These are phyloP conservation scores for Solanum appendiculatum DNA, from an alignment of 257 asterid species.

Conservation along the genomic window DNA sequence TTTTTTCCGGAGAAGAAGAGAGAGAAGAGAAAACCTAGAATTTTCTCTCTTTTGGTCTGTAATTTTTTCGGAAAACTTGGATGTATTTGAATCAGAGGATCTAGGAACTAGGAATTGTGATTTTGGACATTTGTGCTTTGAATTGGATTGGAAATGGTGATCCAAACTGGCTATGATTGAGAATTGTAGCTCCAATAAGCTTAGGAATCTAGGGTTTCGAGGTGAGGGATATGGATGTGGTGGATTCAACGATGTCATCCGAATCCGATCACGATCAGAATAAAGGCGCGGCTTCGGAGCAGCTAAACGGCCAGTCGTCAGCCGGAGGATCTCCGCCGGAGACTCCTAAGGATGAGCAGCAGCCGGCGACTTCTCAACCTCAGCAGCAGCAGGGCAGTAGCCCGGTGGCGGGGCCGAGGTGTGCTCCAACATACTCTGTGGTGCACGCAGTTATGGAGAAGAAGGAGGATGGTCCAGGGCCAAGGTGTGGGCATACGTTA, in stretches of 20 bases:
- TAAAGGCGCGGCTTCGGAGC: slow-evolving; percentile 29
- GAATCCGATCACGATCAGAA: slow-evolving; percentile 64
- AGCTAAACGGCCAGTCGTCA: slow-evolving; percentile 29
- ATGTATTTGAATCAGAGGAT: not conserved
- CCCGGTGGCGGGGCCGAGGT: slow-evolving; percentile 67
- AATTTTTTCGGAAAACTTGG: not conserved
- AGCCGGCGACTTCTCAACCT: slow-evolving; percentile 15
- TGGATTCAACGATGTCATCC: slow-evolving; percentile 67
- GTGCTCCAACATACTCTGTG: slow-evolving; percentile 78
- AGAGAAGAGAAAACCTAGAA: not conserved
- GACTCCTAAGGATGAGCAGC: slow-evolving; percentile 32
- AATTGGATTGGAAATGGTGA: slow-evolving; percentile 22
- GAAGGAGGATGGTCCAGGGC: slow-evolving; percentile 98
- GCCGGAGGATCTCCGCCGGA: slow-evolving; percentile 30
- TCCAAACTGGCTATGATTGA: slow-evolving; percentile 36
- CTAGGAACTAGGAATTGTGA: not conserved
- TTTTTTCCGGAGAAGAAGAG: not conserved
- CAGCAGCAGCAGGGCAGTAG: slow-evolving; percentile 20
- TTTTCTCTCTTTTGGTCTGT: not conserved
- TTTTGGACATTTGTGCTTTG: slow-evolving; percentile 9
- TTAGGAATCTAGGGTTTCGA: slow-evolving; percentile 43
- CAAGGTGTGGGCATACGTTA: slow-evolving; percentile 96
- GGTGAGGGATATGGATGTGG: slow-evolving; percentile 55
- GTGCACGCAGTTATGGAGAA: slow-evolving; percentile 74
- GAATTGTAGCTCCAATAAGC: slow-evolving; percentile 46